Conservation (phyloP, 257 asterid genomes). For the Perilla frutescens region DNA sequence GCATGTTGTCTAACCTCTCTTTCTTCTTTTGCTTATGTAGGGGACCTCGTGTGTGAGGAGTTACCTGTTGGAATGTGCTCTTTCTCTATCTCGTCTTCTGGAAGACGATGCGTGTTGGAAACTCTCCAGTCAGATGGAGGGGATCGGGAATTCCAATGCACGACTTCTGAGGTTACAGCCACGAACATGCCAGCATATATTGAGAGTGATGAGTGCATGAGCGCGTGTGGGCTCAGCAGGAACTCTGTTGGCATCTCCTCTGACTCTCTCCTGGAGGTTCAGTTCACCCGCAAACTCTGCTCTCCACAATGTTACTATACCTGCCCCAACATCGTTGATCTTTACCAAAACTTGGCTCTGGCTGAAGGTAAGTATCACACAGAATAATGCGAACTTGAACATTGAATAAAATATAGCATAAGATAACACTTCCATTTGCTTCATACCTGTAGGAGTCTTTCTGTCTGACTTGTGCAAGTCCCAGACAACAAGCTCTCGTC, state of each 20-base stretch:
- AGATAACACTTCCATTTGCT: neutral
- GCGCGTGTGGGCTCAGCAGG: constrained; percentile 48
- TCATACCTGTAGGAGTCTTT: constrained; percentile 42
- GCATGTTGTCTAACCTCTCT: neutral
- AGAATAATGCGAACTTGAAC: neutral
- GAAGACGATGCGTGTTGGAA: constrained; percentile 46
- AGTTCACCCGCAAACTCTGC: constrained; percentile 41
- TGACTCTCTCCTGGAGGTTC: constrained; percentile 43
- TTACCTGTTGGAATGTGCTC: constrained; percentile 46
- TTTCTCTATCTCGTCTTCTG: constrained; percentile 47
- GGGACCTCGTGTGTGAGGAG: constrained; percentile 46
- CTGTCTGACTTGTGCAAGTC: constrained; percentile 52
- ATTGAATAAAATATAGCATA: too few relatives aligned
- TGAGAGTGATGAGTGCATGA: constrained; percentile 46
- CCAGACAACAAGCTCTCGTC: constrained; percentile 35
- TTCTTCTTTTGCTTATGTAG: constrained; percentile 8
- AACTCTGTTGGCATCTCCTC: constrained; percentile 49
- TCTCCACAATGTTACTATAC: constrained; percentile 43
- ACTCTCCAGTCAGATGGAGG: constrained; percentile 28
- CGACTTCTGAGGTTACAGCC: constrained; percentile 42
- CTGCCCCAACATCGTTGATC: constrained; percentile 54
- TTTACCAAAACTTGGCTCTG: constrained; percentile 49
- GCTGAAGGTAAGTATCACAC: constrained; percentile 44
- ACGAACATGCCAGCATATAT: constrained; percentile 35
- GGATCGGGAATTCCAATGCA: constrained; percentile 38